A percentile compares a stretch with the other conserved stretches of the same genome.
phyloP scores from a whole-genome alignment of 768 basidiomycete genomes.

The Boletus speciosus region DNA sequence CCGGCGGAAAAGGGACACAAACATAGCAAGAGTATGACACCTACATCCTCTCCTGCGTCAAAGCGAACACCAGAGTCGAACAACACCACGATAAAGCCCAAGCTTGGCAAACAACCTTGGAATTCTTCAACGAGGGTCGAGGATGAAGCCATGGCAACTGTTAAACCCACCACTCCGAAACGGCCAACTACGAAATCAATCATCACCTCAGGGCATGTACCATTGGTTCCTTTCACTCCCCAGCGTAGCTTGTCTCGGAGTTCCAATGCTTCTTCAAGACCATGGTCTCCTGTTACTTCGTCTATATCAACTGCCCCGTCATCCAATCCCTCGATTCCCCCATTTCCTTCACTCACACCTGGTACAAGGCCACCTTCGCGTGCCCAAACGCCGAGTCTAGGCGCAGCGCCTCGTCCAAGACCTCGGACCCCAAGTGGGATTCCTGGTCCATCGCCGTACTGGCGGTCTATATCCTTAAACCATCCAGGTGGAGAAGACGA shows the following conservation, averaged over 20 bases:
- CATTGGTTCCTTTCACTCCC: slow-evolving; percentile 48
- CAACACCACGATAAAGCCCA: slow-evolving; percentile 40
- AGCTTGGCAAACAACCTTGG: slow-evolving; percentile 55
- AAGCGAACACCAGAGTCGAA: slow-evolving; percentile 35
- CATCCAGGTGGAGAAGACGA: slow-evolving; percentile 45
- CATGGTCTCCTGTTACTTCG: slow-evolving; percentile 75
- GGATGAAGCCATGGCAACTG: slow-evolving; percentile 43
- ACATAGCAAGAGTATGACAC: slow-evolving; percentile 67
- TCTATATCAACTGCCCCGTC: slow-evolving; percentile 69
- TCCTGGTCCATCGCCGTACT: slow-evolving; percentile 55
- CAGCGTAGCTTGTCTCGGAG: slow-evolving; percentile 67
- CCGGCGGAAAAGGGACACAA: slow-evolving; percentile 65
- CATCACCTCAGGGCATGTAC: slow-evolving; percentile 39
- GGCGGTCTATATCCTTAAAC: slow-evolving; percentile 47
- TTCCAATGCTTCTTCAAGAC: slow-evolving; percentile 74
- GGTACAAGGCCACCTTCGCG: slow-evolving; percentile 48
- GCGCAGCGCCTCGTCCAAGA: slow-evolving; percentile 59
- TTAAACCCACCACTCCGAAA: slow-evolving; percentile 50
- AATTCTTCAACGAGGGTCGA: slow-evolving; percentile 80
- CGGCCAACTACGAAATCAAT: slow-evolving; percentile 48
- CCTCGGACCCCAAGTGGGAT: slow-evolving; percentile 80
- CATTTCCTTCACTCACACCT: slow-evolving; percentile 25
- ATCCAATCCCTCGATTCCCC: slow-evolving; percentile 37
- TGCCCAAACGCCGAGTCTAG: slow-evolving; percentile 50
- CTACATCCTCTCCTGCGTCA: slow-evolving; percentile 56